These are phyloP conservation scores for Fusarium sp. DNA, from an alignment of 2,329 filamentous ascomycete species.

Conservation along the genomic window DNA sequence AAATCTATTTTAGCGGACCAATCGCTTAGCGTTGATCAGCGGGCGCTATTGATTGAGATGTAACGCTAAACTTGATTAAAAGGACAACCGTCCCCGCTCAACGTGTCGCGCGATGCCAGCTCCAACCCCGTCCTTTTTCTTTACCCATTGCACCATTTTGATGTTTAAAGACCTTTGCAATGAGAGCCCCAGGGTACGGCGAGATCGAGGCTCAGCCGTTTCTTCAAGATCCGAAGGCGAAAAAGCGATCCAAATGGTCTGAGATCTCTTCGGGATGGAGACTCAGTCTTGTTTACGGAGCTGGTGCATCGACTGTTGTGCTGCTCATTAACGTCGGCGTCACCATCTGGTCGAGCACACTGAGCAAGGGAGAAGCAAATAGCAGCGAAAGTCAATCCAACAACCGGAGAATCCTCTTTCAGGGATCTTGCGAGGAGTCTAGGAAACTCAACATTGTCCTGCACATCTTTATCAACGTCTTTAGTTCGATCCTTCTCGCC, in stretches of 20 bases:
- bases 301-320: not conserved
- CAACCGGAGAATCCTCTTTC: not conserved
- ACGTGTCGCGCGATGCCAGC: not conserved
- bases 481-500: conserved; percentile 19
- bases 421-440: conserved; percentile 5
- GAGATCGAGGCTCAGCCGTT: not conserved
- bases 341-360: conserved; percentile 8
- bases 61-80: not conserved
- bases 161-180: not conserved
- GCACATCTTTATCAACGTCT: conserved; percentile 26
- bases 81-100: not conserved
- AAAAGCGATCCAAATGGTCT: not conserved
- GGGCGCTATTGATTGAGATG: not conserved
- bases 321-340: conserved; percentile 4
- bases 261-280: conserved; percentile 6
- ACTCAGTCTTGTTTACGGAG: not conserved
- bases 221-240: not conserved
- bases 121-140: not conserved
- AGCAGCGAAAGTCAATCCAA: not conserved
- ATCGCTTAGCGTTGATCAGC: not conserved
- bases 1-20: not conserved
- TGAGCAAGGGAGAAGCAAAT: not conserved
- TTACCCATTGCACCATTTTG: not conserved
- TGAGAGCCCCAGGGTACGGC: not conserved
- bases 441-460: conserved; percentile 3